Evolutionary conservation across 305 asterid species (phyloP).

Genomic region (Withania somnifera): DNA sequence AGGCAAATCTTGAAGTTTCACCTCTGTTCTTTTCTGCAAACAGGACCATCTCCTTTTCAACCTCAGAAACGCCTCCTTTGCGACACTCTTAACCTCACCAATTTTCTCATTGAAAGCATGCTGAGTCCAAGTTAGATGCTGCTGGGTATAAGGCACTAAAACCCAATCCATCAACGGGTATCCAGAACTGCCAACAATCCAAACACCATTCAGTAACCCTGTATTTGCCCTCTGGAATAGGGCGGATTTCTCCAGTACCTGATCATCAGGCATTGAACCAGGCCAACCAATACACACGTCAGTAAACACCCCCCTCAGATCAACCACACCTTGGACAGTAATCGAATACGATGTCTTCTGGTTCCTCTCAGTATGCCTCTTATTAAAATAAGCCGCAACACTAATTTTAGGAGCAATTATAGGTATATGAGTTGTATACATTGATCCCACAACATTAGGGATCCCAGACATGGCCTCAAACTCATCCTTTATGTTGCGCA

Average conservation of each 20-base stretch:
- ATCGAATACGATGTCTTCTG: slow-evolving; percentile 87
- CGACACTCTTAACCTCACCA: slow-evolving; percentile 41
- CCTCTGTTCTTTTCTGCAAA: slow-evolving; percentile 75
- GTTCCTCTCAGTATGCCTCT: slow-evolving; percentile 81
- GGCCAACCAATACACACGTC: slow-evolving; percentile 95
- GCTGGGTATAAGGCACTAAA: slow-evolving; percentile 74
- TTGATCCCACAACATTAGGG: slow-evolving; percentile 73
- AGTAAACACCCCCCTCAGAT: slow-evolving; percentile 61
- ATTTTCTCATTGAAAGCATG: slow-evolving; percentile 80
- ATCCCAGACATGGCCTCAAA: slow-evolving; percentile 57
- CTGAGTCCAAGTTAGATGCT: slow-evolving; percentile 76
- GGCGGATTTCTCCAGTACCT: slow-evolving; percentile 81
- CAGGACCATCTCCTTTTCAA: slow-evolving; percentile 87
- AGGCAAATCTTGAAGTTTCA: slow-evolving; percentile 74
- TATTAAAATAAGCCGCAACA: slow-evolving; percentile 75
- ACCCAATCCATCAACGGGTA: slow-evolving; percentile 86
- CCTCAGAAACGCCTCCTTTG: slow-evolving; percentile 48
- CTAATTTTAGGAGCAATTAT: slow-evolving; percentile 90
- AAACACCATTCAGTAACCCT: slow-evolving; percentile 57
- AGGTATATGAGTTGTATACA: slow-evolving; percentile 92
- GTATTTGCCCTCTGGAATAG: slow-evolving; percentile 64
- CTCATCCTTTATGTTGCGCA: slow-evolving; percentile 29
- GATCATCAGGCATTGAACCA: slow-evolving; percentile 93
- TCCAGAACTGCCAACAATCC: slow-evolving; percentile 80
- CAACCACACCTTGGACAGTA: slow-evolving; percentile 90